A percentile compares a stretch with the other conserved stretches of the same genome.
Conservation (phyloP, 768 basidiomycete species). For the Tulasnella sp. region DNA sequence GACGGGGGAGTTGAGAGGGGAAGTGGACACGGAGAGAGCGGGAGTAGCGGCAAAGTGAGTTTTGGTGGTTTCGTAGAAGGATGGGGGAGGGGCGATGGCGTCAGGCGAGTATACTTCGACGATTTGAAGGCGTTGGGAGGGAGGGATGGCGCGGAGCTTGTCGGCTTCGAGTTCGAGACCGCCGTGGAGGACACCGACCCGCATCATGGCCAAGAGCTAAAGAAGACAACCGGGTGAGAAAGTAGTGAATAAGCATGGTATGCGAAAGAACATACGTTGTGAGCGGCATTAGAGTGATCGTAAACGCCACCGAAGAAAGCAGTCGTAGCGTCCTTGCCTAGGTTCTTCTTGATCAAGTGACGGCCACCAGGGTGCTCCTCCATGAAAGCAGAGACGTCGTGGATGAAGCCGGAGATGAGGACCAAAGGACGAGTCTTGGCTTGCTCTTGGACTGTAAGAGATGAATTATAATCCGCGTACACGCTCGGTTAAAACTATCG, state of each 20-base stretch:
- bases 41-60: constrained; percentile 18
- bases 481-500: neutral
- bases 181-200: constrained; percentile 49
- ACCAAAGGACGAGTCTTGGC: constrained; percentile 70
- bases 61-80: neutral
- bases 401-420: constrained; percentile 86
- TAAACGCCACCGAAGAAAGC: constrained; percentile 93
- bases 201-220: constrained; percentile 51
- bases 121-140: constrained; percentile 63
- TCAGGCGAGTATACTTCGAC: constrained; percentile 29
- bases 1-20: constrained; percentile 18
- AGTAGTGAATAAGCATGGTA: neutral
- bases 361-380: constrained; percentile 90
- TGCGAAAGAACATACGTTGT: constrained; percentile 50
- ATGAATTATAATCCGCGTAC: neutral
- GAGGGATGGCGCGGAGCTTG: constrained; percentile 60
- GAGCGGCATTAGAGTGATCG: constrained; percentile 81
- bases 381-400: constrained; percentile 75
- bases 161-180: constrained; percentile 47
- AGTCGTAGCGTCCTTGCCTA: constrained; percentile 86
- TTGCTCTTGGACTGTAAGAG: constrained; percentile 62
- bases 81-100: neutral
- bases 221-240: neutral
- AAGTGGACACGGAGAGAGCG: neutral
- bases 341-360: constrained; percentile 71